Conservation (phyloP, 768 basidiomycete species). For the Boletus insuetus region DNA sequence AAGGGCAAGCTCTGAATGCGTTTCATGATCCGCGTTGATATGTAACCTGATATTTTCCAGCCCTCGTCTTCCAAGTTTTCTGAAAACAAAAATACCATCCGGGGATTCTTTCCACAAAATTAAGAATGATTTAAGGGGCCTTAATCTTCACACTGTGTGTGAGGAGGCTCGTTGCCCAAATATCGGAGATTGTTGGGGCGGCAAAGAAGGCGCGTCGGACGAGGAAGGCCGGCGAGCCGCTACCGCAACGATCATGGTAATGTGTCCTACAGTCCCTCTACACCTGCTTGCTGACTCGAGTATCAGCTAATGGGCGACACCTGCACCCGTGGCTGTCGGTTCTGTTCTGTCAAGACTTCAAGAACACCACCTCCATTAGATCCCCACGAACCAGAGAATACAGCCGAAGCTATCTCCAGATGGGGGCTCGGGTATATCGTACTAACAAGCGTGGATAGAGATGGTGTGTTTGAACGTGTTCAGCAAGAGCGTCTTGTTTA, state of each 20-base stretch:
- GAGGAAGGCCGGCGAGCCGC: slow-evolving; percentile 77
- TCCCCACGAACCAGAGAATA: slow-evolving; percentile 95
- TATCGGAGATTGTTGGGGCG: slow-evolving; percentile 99
- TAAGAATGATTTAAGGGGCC: slow-evolving; percentile 90
- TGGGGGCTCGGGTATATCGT: slow-evolving; percentile 99
- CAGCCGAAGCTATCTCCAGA: slow-evolving; percentile 94
- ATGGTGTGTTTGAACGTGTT: slow-evolving; percentile 56
- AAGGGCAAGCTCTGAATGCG: slow-evolving; percentile 46
- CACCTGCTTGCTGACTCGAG: slow-evolving; percentile 4
- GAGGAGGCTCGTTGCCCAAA: slow-evolving; percentile 99
- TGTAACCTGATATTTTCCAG: slow-evolving; percentile 37
- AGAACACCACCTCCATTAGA: slow-evolving; percentile 85
- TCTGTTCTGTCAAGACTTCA: slow-evolving; percentile 97
- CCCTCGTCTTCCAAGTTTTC: slow-evolving; percentile 79
- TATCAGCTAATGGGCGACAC: slow-evolving; percentile 96
- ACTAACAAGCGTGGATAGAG: slow-evolving; percentile 92
- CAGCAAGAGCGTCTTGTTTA: not conserved
- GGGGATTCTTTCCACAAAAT: slow-evolving; percentile 87
- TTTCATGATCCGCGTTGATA: not conserved
- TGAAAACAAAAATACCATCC: slow-evolving; percentile 91
- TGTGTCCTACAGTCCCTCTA: slow-evolving; percentile 12
- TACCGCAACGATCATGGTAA: slow-evolving; percentile 98
- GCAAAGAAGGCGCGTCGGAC: slow-evolving; percentile 61
- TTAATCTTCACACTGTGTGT: slow-evolving; percentile 93
- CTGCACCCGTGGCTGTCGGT: slow-evolving; percentile 95